These are phyloP conservation scores for Tolypocladium tropicale DNA, from an alignment of 2,329 filamentous ascomycete species.

Conservation along the genomic window DNA sequence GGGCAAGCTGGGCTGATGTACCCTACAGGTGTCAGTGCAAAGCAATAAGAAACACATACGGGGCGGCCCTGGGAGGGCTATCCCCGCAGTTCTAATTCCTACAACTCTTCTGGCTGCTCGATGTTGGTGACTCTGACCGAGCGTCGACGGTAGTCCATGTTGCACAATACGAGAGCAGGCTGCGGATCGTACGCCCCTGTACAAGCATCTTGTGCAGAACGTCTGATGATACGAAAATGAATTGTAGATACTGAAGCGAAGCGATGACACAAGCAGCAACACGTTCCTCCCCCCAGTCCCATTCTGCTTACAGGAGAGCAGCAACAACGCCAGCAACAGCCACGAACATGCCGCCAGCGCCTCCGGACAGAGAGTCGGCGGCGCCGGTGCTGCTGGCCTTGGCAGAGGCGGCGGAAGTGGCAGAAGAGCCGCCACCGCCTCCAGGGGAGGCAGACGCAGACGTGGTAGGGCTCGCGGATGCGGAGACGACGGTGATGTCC, in stretches of 20 bases:
- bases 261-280: neutral
- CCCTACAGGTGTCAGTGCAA: neutral
- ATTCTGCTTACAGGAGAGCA: conserved; percentile 20
- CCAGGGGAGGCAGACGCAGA: too few species aligned
- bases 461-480: conserved; percentile 9
- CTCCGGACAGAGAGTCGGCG: conserved; percentile 15
- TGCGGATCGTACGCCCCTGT: neutral
- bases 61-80: neutral
- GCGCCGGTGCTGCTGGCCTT: conserved; percentile 13
- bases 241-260: neutral
- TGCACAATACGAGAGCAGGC: neutral
- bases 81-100: neutral
- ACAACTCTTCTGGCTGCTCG: neutral
- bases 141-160: neutral
- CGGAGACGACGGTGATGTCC: conserved; percentile 9
- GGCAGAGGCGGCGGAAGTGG: too few species aligned
- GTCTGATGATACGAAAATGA: neutral
- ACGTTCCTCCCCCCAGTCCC: neutral
- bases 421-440: too few species aligned
- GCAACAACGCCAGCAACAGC: conserved; percentile 27
- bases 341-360: conserved; percentile 22
- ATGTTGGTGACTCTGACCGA: neutral
- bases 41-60: neutral
- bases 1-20: neutral
- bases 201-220: too few species aligned